Evolutionary conservation across 768 basidiomycete genomes (phyloP).

Genomic region (Steccherinum ochraceum): DNA sequence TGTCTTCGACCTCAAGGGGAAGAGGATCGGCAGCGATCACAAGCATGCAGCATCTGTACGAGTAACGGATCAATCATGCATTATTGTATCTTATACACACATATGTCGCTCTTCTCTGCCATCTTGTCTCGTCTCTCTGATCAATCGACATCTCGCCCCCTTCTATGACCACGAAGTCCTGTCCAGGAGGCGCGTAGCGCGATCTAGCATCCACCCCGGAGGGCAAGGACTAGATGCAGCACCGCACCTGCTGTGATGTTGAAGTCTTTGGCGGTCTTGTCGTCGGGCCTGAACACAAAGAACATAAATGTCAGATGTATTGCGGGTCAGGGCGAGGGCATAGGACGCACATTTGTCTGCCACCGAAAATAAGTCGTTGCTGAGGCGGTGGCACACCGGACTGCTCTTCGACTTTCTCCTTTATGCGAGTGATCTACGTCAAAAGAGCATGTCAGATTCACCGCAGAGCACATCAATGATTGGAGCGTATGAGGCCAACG

Average conservation of each 20-base stretch:
- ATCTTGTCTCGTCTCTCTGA: not conserved
- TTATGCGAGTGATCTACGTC: constrained; percentile 81
- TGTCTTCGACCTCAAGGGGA: not conserved
- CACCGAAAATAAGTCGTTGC: constrained; percentile 89
- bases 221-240: constrained; percentile 90
- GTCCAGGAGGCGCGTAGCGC: not conserved
- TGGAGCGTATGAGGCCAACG: not conserved
- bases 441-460: not conserved
- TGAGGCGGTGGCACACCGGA: constrained; percentile 96
- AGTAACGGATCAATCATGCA: not conserved
- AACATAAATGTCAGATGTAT: not conserved
- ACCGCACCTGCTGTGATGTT: constrained; percentile 82
- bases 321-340: not conserved
- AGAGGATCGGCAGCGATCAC: not conserved
- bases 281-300: constrained; percentile 62
- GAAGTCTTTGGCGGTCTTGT: constrained; percentile 81
- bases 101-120: not conserved
- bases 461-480: not conserved
- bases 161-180: not conserved
- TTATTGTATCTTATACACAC: not conserved
- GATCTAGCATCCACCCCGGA: constrained; percentile 76
- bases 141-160: not conserved
- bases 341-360: constrained; percentile 82
- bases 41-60: not conserved
- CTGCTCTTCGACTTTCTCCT: constrained; percentile 98